These are phyloP conservation scores for Aspergillus cejpii DNA, from an alignment of 2,329 filamentous ascomycete species.

Conservation along the genomic window DNA sequence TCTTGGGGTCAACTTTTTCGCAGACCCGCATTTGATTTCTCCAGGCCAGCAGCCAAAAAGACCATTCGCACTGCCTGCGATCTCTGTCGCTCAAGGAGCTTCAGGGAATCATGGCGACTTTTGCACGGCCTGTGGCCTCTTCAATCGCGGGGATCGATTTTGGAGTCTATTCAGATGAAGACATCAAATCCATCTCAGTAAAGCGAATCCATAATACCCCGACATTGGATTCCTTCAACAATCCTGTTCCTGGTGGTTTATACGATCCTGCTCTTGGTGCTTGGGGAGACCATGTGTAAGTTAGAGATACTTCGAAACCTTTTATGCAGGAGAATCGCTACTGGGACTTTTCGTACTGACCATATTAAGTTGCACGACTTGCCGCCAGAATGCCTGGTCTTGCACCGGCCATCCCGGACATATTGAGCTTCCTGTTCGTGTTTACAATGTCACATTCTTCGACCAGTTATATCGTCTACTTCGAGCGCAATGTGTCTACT, in stretches of 20 bases:
- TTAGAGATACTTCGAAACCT: conserved; percentile 8
- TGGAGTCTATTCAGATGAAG: conserved; percentile 69
- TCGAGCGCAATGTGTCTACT: conserved; percentile 83
- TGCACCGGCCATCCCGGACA: conserved; percentile 94
- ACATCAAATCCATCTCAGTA: conserved; percentile 84
- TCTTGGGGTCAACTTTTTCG: conserved; percentile 31
- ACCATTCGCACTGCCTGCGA: conserved; percentile 26
- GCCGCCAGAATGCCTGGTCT: conserved; percentile 69
- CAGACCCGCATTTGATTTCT: conserved; percentile 24
- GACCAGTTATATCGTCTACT: conserved; percentile 82
- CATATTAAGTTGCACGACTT: conserved; percentile 72
- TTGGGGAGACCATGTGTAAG: conserved; percentile 77
- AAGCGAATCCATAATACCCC: conserved; percentile 88
- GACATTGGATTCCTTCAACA: conserved; percentile 88
- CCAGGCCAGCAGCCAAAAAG: conserved; percentile 16
- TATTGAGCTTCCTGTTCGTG: conserved; percentile 84
- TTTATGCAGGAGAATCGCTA: neutral
- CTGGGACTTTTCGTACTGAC: conserved; percentile 10
- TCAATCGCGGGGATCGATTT: conserved; percentile 85
- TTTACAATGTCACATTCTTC: conserved; percentile 96
- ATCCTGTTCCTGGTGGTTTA: conserved; percentile 81
- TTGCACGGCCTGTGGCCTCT: conserved; percentile 71
- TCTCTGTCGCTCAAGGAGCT: conserved; percentile 32
- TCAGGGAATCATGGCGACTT: conserved; percentile 40
- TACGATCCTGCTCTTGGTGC: conserved; percentile 90